phyloP scores from a whole-genome alignment of 345 rosid species.

The Arabidopsis suecica region DNA sequence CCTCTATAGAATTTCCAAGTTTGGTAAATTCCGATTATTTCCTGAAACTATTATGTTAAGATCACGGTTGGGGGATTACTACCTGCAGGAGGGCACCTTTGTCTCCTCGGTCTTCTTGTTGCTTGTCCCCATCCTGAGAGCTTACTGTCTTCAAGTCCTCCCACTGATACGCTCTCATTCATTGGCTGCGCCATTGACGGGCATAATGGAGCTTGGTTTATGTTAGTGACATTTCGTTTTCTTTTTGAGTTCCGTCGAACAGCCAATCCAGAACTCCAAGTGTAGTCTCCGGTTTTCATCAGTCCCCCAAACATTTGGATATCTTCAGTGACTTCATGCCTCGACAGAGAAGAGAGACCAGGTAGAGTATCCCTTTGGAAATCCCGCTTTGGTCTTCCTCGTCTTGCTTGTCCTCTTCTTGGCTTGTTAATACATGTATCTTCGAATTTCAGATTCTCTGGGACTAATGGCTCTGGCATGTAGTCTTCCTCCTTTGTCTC shows the following conservation, averaged over 20 bases:
- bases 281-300: slow-evolving; percentile 68
- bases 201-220: slow-evolving; percentile 36
- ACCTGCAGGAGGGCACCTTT: slow-evolving; percentile 45
- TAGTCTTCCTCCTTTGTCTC: slow-evolving; percentile 59
- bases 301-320: slow-evolving; percentile 78
- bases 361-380: slow-evolving; percentile 98
- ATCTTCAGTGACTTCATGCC: slow-evolving; percentile 90
- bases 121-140: slow-evolving; percentile 46
- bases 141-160: slow-evolving; percentile 41
- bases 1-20: slow-evolving; percentile 28
- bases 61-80: slow-evolving; percentile 39
- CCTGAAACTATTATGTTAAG: slow-evolving; percentile 37
- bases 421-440: slow-evolving; percentile 52
- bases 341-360: slow-evolving; percentile 77
- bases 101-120: slow-evolving; percentile 46
- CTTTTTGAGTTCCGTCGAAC: slow-evolving; percentile 39
- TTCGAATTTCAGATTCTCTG: slow-evolving; percentile 60
- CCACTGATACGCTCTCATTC: slow-evolving; percentile 33
- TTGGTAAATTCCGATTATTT: slow-evolving; percentile 10
- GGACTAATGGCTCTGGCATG: slow-evolving; percentile 79
- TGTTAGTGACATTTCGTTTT: slow-evolving; percentile 34
- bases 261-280: slow-evolving; percentile 49
- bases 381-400: slow-evolving; percentile 95
- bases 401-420: slow-evolving; percentile 78
- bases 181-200: slow-evolving; percentile 21